These are phyloP conservation scores for Pseudopyrenochaeta lycopersici DNA, from an alignment of 2,329 filamentous ascomycete genomes.

Conservation along the genomic window DNA sequence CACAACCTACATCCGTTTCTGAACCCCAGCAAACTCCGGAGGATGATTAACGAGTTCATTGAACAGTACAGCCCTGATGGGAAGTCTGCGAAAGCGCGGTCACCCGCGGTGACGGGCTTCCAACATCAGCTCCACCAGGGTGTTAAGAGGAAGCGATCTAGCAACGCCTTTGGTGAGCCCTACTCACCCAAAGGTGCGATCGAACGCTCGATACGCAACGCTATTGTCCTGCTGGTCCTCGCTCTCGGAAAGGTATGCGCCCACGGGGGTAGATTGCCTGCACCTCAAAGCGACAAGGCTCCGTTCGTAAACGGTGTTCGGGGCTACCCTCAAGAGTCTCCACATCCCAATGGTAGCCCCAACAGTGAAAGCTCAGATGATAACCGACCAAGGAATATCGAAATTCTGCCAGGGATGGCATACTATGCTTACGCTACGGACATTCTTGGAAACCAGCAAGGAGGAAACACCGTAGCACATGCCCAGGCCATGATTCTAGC, in stretches of 20 bases:
- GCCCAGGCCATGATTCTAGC: constrained; percentile 87
- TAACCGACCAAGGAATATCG: constrained; percentile 69
- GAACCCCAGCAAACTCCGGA: constrained; percentile 61
- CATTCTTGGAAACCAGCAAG: constrained; percentile 83
- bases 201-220: constrained; percentile 63
- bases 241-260: constrained; percentile 86
- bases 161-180: constrained; percentile 34
- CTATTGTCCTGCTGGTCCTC: constrained; percentile 81
- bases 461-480: constrained; percentile 80
- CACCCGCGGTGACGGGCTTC: constrained; percentile 27
- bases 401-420: constrained; percentile 86
- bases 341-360: constrained; percentile 47
- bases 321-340: constrained; percentile 44
- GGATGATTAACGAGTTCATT: constrained; percentile 61
- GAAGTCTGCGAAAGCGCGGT: constrained; percentile 26
- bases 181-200: constrained; percentile 32
- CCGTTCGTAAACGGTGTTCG: constrained; percentile 26
- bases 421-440: constrained; percentile 89
- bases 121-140: constrained; percentile 33
- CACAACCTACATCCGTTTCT: constrained; percentile 72
- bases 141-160: constrained; percentile 48
- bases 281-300: constrained; percentile 62
- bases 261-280: constrained; percentile 60
- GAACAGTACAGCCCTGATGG: constrained; percentile 44
- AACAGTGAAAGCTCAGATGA: constrained; percentile 36